These are phyloP conservation scores for Ophiocordyceps camponoti-leonardi DNA, from an alignment of 2,329 filamentous ascomycete species.

Conservation along the genomic window DNA sequence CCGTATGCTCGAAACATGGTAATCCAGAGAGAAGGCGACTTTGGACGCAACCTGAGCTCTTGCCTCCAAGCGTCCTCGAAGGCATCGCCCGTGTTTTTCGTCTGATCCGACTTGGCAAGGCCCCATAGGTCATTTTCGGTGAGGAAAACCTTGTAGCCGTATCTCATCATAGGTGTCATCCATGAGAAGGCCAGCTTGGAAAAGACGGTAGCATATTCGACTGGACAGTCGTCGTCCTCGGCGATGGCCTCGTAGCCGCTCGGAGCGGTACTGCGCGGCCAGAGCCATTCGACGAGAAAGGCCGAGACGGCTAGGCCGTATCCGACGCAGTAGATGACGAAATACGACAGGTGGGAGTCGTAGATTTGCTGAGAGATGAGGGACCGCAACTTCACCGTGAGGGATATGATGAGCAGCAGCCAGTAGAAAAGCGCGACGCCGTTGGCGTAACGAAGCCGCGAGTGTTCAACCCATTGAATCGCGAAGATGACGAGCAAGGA, in stretches of 20 bases:
- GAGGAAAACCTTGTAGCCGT: slow-evolving; percentile 78
- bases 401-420: slow-evolving; percentile 66
- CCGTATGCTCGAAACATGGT: slow-evolving; percentile 74
- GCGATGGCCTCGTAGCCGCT: slow-evolving; percentile 41
- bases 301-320: slow-evolving; percentile 52
- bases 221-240: slow-evolving; percentile 48
- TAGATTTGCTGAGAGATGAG: slow-evolving; percentile 65
- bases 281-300: slow-evolving; percentile 70
- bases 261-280: slow-evolving; percentile 49
- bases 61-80: slow-evolving; percentile 63
- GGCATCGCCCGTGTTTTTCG: slow-evolving; percentile 48
- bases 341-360: slow-evolving; percentile 50
- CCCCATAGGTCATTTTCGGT: slow-evolving; percentile 96
- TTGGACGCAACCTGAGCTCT: slow-evolving; percentile 52
- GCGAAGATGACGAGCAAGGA: slow-evolving; percentile 60
- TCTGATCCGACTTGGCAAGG: slow-evolving; percentile 63
- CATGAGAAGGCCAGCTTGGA: slow-evolving; percentile 87
- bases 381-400: slow-evolving; percentile 71
- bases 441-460: slow-evolving; percentile 67
- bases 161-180: slow-evolving; percentile 98
- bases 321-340: slow-evolving; percentile 56
- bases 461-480: slow-evolving; percentile 77
- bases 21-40: slow-evolving; percentile 55
- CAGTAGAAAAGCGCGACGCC: slow-evolving; percentile 85
- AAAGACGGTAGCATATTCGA: slow-evolving; percentile 88